A percentile compares a stretch with the other conserved stretches of the same genome.
These are phyloP conservation scores for Withania somnifera DNA, from an alignment of 305 asterid genomes.

Conservation along the genomic window DNA sequence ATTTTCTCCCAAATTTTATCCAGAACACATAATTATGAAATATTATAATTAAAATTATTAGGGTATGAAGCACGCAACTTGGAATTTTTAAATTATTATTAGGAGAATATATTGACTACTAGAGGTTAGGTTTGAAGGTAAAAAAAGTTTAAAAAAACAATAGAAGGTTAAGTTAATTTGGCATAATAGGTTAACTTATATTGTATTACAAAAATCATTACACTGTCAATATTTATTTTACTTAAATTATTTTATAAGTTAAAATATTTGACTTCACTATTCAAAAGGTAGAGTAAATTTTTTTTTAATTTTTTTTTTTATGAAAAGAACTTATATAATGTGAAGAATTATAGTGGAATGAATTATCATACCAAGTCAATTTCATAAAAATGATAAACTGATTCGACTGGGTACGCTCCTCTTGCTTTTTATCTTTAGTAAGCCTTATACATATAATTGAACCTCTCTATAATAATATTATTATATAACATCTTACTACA, in stretches of 20 bases:
- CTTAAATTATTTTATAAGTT: neutral
- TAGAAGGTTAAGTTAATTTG: neutral
- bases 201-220: neutral
- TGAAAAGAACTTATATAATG: neutral
- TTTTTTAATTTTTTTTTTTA: neutral
- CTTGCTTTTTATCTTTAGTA: neutral
- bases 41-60: neutral
- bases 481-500: no score
- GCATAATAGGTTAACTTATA: neutral
- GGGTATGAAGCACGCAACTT: neutral
- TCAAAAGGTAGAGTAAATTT: neutral
- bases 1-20: conserved; percentile 2
- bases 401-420: no score
- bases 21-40: neutral
- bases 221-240: neutral
- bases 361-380: no score
- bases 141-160: neutral
- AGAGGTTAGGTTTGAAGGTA: neutral
- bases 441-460: no score
- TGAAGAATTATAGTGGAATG: neutral
- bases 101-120: neutral
- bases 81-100: neutral
- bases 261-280: neutral
- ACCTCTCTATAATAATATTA: neutral
- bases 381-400: no score